Base-by-base conservation (phyloP, 2,329 filamentous ascomycete genomes). In the Aspergillus arachidicola region DNA sequence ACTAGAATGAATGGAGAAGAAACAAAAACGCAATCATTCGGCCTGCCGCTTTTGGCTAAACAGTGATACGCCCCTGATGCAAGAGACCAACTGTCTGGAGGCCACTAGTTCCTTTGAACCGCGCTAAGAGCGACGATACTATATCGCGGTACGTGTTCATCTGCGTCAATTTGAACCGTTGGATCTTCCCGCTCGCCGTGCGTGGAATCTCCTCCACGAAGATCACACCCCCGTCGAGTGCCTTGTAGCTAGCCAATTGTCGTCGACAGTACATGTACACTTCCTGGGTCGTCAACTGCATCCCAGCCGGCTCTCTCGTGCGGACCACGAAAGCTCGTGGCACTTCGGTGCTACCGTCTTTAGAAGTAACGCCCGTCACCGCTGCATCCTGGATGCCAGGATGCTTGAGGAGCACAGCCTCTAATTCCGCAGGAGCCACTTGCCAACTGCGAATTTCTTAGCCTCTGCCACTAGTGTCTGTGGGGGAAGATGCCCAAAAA, bases 151-250 rank as follows among this genome's bases (percentile, higher is more conserved):
- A 78, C 12, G 71, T 66, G 60, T 78, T 78, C 76, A 79, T 78
- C 67, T 78, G 75, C 2, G 73, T 66, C 30, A 80, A 69, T 61
- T 74, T 78, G 71, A 77, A 78, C 9, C 79, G 73, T 62, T 81
- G 75, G 57, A 85, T 83, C 72, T 85, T 85, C 16, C 83, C 83
- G 62, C 81, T 83, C 0, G 81, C 74, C 3, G 81, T 81, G 54
- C 81, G 80, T 5, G 83, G 83, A 38, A 85, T 82, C 32, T 79
- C 72, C 51, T 83, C 78, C 16, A 84, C 78, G 59, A 84, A 84
- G 26, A 80, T 69, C 10, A 85, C 77, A 0, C 81, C 82, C 6
- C 80, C 80, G 10, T 81, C 81, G 0, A 84, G 68, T 3, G 75
- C 73, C 64, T 85, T 85, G 73, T 84, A 85, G 58, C 78, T 80